These are phyloP conservation scores for Alternaria gaisen DNA, from an alignment of 2,329 filamentous ascomycete genomes.

Conservation along the genomic window DNA sequence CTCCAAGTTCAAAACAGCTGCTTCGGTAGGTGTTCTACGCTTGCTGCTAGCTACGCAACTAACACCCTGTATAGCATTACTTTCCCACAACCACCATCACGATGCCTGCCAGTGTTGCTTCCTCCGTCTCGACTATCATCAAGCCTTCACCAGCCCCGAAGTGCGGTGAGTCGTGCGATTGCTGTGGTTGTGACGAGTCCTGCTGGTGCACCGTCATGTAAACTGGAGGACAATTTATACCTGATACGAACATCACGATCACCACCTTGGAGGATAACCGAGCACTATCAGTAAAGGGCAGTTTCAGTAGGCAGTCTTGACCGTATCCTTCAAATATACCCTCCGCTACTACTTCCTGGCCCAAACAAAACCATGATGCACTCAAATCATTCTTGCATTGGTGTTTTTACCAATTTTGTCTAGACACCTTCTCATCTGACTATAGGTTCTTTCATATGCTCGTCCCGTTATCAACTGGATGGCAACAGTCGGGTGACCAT, in stretches of 20 bases:
- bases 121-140: conserved; percentile 48
- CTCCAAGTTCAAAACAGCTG: neutral
- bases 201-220: conserved; percentile 31
- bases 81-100: conserved; percentile 15
- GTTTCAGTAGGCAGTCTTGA: neutral
- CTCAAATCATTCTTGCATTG: neutral
- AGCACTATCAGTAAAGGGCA: neutral
- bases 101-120: conserved; percentile 48
- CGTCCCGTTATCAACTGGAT: neutral
- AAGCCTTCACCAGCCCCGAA: conserved; percentile 47
- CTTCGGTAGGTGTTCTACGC: neutral
- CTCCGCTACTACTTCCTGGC: neutral
- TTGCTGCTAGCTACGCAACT: neutral
- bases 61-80: neutral
- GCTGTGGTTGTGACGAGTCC: conserved; percentile 51
- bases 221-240: neutral
- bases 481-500: neutral
- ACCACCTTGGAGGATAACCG: neutral
- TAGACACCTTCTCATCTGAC: neutral
- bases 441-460: neutral
- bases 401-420: neutral
- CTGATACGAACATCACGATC: neutral
- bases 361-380: neutral
- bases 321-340: neutral
- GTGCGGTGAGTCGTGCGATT: conserved; percentile 50